A percentile compares a stretch with the other conserved stretches of the same genome.
These are phyloP conservation scores for Physcomitrellopsis africana DNA, from an alignment of 225 moss, liverwort and hornwort species.

Conservation along the genomic window DNA sequence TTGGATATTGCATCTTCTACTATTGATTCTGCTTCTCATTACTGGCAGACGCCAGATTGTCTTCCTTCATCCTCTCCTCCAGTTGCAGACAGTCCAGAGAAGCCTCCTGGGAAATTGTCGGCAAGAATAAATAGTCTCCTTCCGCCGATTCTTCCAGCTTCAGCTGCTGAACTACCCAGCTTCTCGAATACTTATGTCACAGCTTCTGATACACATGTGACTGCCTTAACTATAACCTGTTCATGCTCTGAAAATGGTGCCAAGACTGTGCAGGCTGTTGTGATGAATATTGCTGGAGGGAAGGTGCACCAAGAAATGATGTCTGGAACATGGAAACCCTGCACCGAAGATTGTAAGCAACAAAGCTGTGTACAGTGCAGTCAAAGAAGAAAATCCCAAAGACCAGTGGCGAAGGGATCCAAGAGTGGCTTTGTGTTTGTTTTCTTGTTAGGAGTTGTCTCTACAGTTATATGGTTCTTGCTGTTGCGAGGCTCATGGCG, in stretches of 20 bases:
- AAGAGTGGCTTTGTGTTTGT: constrained; percentile 87
- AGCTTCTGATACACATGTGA: constrained; percentile 59
- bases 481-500: constrained; percentile 66
- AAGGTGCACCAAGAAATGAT: constrained; percentile 59
- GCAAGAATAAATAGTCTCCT: constrained; percentile 40
- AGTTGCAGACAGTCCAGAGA: constrained; percentile 21
- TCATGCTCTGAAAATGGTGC: constrained; percentile 61
- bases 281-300: constrained; percentile 51
- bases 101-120: constrained; percentile 28
- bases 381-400: constrained; percentile 40
- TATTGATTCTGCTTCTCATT: constrained; percentile 30
- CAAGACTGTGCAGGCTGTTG: constrained; percentile 69
- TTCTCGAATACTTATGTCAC: constrained; percentile 52
- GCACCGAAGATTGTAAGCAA: constrained; percentile 51
- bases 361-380: constrained; percentile 45
- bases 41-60: constrained; percentile 41
- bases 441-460: constrained; percentile 76
- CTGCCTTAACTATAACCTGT: constrained; percentile 63
- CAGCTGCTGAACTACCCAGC: constrained; percentile 21
- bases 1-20: constrained; percentile 18
- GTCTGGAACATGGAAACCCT: constrained; percentile 54
- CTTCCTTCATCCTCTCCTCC: constrained; percentile 26
- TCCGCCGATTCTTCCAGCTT: constrained; percentile 53
- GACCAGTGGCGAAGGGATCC: constrained; percentile 68
- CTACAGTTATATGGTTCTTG: constrained; percentile 74